phyloP scores from a whole-genome alignment of 2,329 filamentous ascomycete species.

The Cytospora piceicola region DNA sequence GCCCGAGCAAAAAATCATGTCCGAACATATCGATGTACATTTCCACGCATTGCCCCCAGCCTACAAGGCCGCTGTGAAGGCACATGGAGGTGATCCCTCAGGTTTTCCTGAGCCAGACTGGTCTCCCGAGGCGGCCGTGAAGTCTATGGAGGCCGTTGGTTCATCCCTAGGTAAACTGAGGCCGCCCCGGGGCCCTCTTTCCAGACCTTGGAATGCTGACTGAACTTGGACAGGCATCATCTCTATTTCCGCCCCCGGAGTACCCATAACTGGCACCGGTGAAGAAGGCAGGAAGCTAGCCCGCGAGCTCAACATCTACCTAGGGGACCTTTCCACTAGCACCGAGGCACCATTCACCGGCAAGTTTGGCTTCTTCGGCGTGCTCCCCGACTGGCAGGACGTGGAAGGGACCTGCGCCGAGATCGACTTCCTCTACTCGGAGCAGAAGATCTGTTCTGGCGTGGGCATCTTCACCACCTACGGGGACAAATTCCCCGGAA shows the following conservation, averaged over 20 bases:
- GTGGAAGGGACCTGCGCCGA: slow-evolving; percentile 35
- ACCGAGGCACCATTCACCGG: slow-evolving; percentile 13
- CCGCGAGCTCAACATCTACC: slow-evolving; percentile 26
- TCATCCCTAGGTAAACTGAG: slow-evolving; percentile 18
- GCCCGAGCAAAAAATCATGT: neutral
- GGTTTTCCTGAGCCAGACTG: slow-evolving; percentile 27
- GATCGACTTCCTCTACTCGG: slow-evolving; percentile 34
- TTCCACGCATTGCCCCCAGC: slow-evolving; percentile 26
- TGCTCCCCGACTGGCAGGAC: slow-evolving; percentile 36
- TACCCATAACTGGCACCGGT: slow-evolving; percentile 26
- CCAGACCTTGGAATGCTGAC: neutral
- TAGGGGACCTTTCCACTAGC: slow-evolving; percentile 21
- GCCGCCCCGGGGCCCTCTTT: neutral
- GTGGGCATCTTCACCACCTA: slow-evolving; percentile 35
- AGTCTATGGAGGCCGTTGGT: slow-evolving; percentile 27
- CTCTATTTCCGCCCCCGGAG: slow-evolving; percentile 27
- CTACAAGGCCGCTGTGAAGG: slow-evolving; percentile 27
- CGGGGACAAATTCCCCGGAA: slow-evolving; percentile 33
- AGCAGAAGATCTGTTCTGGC: slow-evolving; percentile 34
- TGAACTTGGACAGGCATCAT: slow-evolving; percentile 39
- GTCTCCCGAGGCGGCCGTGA: slow-evolving; percentile 27
- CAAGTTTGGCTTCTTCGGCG: slow-evolving; percentile 36
- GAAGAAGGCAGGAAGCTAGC: slow-evolving; percentile 26
- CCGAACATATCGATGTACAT: slow-evolving; percentile 29
- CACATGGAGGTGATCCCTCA: slow-evolving; percentile 29